Base-by-base conservation (phyloP, 495 filamentous ascomycete species). In the Aspergillus incahuasiensis region DNA sequence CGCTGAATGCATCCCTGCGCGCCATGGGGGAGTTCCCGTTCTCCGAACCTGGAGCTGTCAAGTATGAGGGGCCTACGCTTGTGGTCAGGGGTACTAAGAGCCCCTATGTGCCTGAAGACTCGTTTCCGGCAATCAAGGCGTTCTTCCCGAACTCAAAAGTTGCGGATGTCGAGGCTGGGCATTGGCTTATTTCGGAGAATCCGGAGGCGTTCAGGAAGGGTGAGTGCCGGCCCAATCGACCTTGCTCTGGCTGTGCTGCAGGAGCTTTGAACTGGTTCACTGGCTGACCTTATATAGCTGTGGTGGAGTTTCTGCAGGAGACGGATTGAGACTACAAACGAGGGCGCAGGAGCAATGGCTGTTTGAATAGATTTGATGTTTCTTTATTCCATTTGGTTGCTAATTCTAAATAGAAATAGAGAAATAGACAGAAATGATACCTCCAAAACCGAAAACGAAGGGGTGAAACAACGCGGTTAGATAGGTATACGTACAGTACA, bases 181-280 rank as follows among this genome's bases (percentile, higher is more conserved):
- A 98, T 66, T 97, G 94, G 94, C 75, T 98, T 0, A 92, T 95
- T 60, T 90, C 89, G 9, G 92, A 97, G 76, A 89, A 91, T 54
- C 94, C 94, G 0, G 87, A 94, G 66, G 86, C 75, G 3, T 98
- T 98, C 65, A 79, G 87, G 64, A 74, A 83, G 77, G 87, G 90
- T 95, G 69, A 69, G 82, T 68, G 18, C 38, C 38, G 5, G 13
- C 3, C 38, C 38, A 16, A 16, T 40, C 34, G 7, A 38, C 7
- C 34, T 15, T 15, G 34, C 15, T 38, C 3, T n/a, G 25, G 13
- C 19, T 15, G 25, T 16, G 19, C n/a, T n/a, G n/a, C n/a, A n/a
- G n/a, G n/a, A n/a, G n/a, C n/a, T n/a, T n/a, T 43, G 18, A 21
- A 16, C 12, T 34, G 16, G 4, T 3, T 28, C 15, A 47, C 11